Evolutionary conservation across 2,329 filamentous ascomycete species (phyloP), one percentile per base, ranked within the genome.

Genomic region (Diaporthe destruens): DNA sequence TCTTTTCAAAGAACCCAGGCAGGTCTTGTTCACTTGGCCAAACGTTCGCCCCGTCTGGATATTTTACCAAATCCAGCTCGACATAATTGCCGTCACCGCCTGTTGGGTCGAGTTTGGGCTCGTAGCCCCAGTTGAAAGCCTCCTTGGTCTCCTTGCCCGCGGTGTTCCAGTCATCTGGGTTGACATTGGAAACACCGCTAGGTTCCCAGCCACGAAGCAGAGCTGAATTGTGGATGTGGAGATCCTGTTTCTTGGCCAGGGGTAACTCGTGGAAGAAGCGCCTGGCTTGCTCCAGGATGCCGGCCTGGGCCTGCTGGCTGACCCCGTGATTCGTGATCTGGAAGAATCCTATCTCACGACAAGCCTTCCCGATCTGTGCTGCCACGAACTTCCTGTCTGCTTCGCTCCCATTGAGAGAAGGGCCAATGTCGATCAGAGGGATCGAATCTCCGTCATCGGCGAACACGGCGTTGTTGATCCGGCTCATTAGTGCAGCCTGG

Each of bases 291-390:
- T 71, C 57, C 36, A 77, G 71, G 14, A 78, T 56, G 16, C 72
- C 70, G 11, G 76, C 54, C 34, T 76, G 75, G 6, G 73, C 68
- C 2, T 75, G 36, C 42, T 73, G 65, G 8, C 69, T 68, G 25
- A 79, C 74, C 29, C 75, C 76, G 69, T 77, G 76, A 68, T 77
- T 75, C 34, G 75, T 75, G 57, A 79, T 72, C 67, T 80, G 79
- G 32, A 80, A 77, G 70, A 79, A 79, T 16, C 77, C 78, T 11
- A 78, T 74, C 2, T 76, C 72, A 25, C 75, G 71, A 36, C 77
- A 72, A 42, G 59, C 61, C 39, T 56, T 49, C 1, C 67, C 67
- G 8, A 69, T 59, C n/a, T 59, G 54, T 12, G 42, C 67, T 5
- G 67, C 67, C 2, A 69, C 42, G 3, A 29, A 23, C 18, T 12